These are phyloP conservation scores for Pelargonium citronellum DNA, from an alignment of 441 rosid genomes.

Conservation along the genomic window DNA sequence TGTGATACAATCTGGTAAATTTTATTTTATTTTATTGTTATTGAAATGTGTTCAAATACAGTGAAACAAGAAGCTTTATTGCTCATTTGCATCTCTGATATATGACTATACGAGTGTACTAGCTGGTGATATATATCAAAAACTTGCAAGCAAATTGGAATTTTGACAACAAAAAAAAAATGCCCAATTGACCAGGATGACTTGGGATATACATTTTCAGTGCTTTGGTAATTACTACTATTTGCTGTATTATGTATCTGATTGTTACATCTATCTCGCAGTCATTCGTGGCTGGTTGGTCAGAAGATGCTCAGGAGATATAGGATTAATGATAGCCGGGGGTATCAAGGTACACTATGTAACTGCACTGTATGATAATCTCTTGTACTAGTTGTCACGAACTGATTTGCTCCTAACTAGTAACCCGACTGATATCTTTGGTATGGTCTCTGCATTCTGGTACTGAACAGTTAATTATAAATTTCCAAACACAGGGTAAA, in stretches of 20 bases:
- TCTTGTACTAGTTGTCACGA: not conserved
- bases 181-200: not conserved
- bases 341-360: constrained; percentile 42
- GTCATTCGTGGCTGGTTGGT: constrained; percentile 94
- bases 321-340: constrained; percentile 52
- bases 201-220: constrained; percentile 2
- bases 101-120: not conserved
- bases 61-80: not conserved
- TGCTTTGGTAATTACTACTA: not conserved
- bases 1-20: constrained; percentile 70
- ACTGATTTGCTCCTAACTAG: not conserved
- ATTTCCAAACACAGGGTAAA: constrained; percentile 36
- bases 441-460: not conserved
- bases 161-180: not conserved
- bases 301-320: constrained; percentile 84
- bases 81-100: constrained; percentile 13
- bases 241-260: not conserved
- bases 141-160: not conserved
- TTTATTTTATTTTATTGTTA: not conserved
- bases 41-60: constrained; percentile 16
- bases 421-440: not conserved
- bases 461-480: constrained; percentile 9
- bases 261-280: constrained; percentile 28
- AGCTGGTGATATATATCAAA: not conserved
- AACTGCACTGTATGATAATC: not conserved